phyloP scores from a whole-genome alignment of 768 basidiomycete genomes.

The Boletus rufocinnamomeus region DNA sequence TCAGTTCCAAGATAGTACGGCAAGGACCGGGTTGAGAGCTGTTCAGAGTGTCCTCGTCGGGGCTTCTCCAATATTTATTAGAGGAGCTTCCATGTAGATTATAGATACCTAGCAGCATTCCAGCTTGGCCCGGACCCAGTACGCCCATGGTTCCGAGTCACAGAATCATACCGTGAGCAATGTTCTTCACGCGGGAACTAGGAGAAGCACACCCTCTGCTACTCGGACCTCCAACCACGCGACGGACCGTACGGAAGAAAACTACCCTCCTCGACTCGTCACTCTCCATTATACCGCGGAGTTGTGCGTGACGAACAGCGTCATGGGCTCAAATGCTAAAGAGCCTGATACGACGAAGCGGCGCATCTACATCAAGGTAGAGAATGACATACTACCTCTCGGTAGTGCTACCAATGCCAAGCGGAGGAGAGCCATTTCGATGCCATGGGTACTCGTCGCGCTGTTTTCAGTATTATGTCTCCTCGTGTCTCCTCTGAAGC shows the following conservation, averaged over 20 bases:
- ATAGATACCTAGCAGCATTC: no score
- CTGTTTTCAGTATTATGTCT: slow-evolving; percentile 22
- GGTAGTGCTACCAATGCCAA: background rate
- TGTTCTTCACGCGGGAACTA: background rate
- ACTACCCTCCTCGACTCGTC: no score
- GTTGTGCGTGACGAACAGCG: background rate
- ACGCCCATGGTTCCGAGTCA: background rate
- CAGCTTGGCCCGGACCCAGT: no score
- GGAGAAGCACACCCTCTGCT: background rate
- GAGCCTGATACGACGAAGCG: slow-evolving; percentile 1
- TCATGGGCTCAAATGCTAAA: slow-evolving; percentile 6
- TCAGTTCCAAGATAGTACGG: background rate
- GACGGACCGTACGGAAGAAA: background rate
- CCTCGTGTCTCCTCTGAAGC: slow-evolving; percentile 16
- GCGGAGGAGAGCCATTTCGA: slow-evolving; percentile 4
- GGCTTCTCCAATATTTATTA: no score
- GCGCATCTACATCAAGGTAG: background rate
- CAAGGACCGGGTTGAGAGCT: no score
- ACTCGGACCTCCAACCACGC: background rate
- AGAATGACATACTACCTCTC: slow-evolving; percentile 5
- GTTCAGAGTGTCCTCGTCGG: no score
- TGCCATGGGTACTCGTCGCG: slow-evolving; percentile 17
- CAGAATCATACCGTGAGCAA: background rate
- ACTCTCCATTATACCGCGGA: background rate
- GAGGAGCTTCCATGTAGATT: background rate